phyloP scores from a whole-genome alignment of 2,329 filamentous ascomycete genomes.

The Trichoderma koningiopsis region DNA sequence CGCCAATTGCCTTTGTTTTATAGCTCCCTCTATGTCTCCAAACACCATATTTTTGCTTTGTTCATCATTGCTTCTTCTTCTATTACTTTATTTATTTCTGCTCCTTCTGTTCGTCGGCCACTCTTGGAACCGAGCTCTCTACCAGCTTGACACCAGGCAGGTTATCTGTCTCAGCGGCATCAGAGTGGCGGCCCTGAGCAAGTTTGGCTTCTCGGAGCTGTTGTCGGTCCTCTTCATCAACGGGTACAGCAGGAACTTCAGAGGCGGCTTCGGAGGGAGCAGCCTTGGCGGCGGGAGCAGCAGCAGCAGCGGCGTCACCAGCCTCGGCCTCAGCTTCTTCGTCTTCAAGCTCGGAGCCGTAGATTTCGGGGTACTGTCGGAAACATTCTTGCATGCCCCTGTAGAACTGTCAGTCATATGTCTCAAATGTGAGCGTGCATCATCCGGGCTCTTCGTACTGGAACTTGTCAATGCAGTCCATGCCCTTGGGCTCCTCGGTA shows the following conservation, averaged over 20 bases:
- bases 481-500: conserved; percentile 91
- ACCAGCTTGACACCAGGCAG: conserved; percentile 17
- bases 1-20: conserved; percentile 5
- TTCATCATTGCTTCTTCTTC: not conserved
- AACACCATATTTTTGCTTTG: not conserved
- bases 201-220: conserved; percentile 21
- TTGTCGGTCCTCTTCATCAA: conserved; percentile 13
- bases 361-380: conserved; percentile 86
- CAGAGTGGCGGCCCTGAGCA: not conserved
- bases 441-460: conserved; percentile 63
- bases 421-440: not conserved
- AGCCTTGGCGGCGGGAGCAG: conserved; percentile 14
- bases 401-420: conserved; percentile 34
- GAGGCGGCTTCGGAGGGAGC: not conserved
- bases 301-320: conserved; percentile 29
- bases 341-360: conserved; percentile 77
- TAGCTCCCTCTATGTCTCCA: not conserved
- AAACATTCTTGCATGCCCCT: conserved; percentile 99
- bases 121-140: conserved; percentile 25
- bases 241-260: not conserved
- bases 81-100: conserved; percentile 23
- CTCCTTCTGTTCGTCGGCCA: conserved; percentile 33
- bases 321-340: conserved; percentile 35
- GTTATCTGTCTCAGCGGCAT: conserved; percentile 28
- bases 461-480: conserved; percentile 97